Base-by-base conservation (phyloP, 352 stramenopile genomes). In the Pythium guiyangense region DNA sequence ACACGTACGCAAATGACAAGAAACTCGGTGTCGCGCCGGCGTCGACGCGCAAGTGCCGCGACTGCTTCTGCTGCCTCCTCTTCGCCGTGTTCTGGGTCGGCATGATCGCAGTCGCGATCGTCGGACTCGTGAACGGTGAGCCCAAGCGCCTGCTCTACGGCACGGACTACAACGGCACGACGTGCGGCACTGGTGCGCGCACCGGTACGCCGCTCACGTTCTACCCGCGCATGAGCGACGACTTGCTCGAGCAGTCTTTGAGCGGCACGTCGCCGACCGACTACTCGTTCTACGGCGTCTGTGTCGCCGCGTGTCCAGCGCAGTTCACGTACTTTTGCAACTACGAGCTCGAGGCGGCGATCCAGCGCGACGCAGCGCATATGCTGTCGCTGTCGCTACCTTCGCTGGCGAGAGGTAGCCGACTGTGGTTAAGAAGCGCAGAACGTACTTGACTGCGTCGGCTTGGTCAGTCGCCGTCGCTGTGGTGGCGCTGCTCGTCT, bases 81-180 rank as follows among this genome's bases (percentile, higher is more conserved):
- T 94, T 93, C 50, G 34, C 66, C 3, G 70, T 83, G n/a, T 92
- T 90, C 60, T 91, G 83, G 82, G 39, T 86, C 37, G 83, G 80
- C 4, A 92, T 90, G 77, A 25, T 81, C 26, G 62, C 70, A 22
- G 74, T 94, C 27, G 74, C 74, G 0, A 55, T 68, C 26, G 34
- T 88, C 20, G 83, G 78, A 9, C 56, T 88, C 31, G 55, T 85
- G 31, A 84, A 87, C 44, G 84, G 84, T 15, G 61, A 92, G 26
- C 73, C 84, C 6, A 77, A 86, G 35, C 74, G 80, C 4, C 56
- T 94, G 49, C 66, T 92, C 6, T 94, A 84, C 51, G 84, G 77
- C 31, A 70, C 69, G 22, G 84, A 94, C 55, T 87, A 86, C 44
- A 88, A 85, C 46, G 84, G 84, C 50, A 88, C 73, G 27, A 86